Conservation (phyloP, 2,329 filamentous ascomycete species). For the Colletotrichum cordylinicola region DNA sequence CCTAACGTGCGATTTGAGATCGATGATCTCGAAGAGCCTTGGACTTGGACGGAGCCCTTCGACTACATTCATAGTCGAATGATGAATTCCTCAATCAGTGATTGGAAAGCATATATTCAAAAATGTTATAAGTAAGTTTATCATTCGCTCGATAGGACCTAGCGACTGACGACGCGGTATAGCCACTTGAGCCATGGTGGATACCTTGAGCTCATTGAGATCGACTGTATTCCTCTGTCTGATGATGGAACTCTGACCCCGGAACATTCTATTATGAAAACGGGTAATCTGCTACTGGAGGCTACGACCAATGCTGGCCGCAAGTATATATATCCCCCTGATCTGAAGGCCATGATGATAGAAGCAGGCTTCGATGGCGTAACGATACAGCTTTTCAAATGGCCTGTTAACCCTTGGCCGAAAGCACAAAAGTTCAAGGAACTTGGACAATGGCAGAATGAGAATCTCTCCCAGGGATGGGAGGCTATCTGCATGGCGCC, state of each 20-base stretch:
- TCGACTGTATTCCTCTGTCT: background rate
- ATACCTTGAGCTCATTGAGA: background rate
- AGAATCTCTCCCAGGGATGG: background rate
- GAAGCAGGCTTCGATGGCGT: background rate
- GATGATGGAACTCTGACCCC: background rate
- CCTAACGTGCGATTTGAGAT: conserved; percentile 44
- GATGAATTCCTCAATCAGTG: conserved; percentile 57
- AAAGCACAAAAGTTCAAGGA: background rate
- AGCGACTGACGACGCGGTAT: background rate
- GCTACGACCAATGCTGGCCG: background rate
- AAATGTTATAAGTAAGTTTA: background rate
- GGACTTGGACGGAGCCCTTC: conserved; percentile 43
- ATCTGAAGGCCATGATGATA: background rate
- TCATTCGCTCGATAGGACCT: too few species aligned
- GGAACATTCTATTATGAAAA: background rate
- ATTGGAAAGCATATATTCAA: background rate
- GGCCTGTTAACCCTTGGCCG: background rate
- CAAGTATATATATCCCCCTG: background rate
- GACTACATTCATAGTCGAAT: conserved; percentile 66
- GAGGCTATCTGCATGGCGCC: background rate
- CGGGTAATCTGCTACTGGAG: background rate
- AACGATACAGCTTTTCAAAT: background rate
- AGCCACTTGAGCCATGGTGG: background rate
- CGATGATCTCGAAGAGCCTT: conserved; percentile 38
- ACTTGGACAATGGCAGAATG: background rate